Percentiles rank a stretch among this genome's conserved stretches.
Evolutionary conservation across 192 early-diverging fungal species (phyloP).

Genomic region (Podila minutissima): DNA sequence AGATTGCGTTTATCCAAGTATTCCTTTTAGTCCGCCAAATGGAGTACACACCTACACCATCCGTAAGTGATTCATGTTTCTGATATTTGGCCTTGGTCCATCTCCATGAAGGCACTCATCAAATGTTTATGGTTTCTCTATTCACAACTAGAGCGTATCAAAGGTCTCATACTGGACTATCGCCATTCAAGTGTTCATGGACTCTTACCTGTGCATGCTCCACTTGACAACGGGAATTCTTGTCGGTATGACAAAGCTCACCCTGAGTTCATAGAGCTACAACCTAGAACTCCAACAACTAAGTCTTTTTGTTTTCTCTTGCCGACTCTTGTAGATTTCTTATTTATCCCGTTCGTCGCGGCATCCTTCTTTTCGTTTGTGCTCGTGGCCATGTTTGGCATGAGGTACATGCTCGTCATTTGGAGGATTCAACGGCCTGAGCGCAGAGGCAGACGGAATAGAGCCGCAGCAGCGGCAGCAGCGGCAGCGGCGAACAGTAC

Average conservation of each 20-base stretch:
- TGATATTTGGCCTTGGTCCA: no score
- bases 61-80: slow-evolving; percentile 48
- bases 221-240: slow-evolving; percentile 68
- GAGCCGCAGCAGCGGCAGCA: slow-evolving; percentile 26
- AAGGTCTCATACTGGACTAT: slow-evolving; percentile 75
- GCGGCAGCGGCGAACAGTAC: slow-evolving; percentile 8
- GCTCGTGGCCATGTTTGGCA: slow-evolving; percentile 72
- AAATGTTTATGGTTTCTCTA: neutral
- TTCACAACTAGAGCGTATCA: slow-evolving; percentile 57
- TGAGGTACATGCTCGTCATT: slow-evolving; percentile 77
- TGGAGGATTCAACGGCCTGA: slow-evolving; percentile 75
- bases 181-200: slow-evolving; percentile 68
- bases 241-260: slow-evolving; percentile 25
- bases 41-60: slow-evolving; percentile 72
- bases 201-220: slow-evolving; percentile 70
- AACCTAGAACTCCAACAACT: neutral
- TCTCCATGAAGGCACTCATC: neutral
- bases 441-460: slow-evolving; percentile 44
- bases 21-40: slow-evolving; percentile 70
- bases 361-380: slow-evolving; percentile 73
- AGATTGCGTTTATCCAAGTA: slow-evolving; percentile 45
- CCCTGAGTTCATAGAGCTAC: neutral
- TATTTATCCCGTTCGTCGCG: slow-evolving; percentile 69
- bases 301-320: neutral
- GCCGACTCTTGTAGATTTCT: slow-evolving; percentile 15